A percentile compares a stretch with the other conserved stretches of the same genome.
Conservation (phyloP, 1,284 basidiomycete genomes). For the Trichosporon ovoides region DNA sequence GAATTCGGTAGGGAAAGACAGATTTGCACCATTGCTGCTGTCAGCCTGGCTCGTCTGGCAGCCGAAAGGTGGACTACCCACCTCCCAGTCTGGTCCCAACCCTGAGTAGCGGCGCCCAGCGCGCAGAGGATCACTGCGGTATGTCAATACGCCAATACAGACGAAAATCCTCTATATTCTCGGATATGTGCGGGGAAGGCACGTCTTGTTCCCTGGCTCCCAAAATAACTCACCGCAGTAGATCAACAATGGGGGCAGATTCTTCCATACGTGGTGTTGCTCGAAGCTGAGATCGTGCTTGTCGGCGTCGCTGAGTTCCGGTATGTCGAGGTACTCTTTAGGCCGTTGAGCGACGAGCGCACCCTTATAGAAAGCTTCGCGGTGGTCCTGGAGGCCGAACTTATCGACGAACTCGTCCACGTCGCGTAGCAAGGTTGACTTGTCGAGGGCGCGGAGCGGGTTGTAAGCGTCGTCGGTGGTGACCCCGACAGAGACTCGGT, state of each 20-base stretch:
- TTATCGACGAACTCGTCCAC: slow-evolving; percentile 8
- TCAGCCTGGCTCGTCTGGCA: slow-evolving; percentile 34
- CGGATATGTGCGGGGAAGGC: no score
- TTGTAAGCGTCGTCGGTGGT: slow-evolving; percentile 16
- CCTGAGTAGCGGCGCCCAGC: slow-evolving; percentile 38
- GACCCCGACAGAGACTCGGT: not conserved
- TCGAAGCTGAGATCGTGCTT: slow-evolving; percentile 53
- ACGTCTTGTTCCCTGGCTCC: no score
- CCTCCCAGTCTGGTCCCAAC: slow-evolving; percentile 44
- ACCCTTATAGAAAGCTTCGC: slow-evolving; percentile 54
- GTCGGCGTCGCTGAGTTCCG: slow-evolving; percentile 60
- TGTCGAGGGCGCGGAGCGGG: slow-evolving; percentile 22
- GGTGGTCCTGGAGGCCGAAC: slow-evolving; percentile 55
- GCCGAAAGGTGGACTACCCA: slow-evolving; percentile 28
- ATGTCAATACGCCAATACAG: not conserved
- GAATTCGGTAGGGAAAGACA: slow-evolving; percentile 63
- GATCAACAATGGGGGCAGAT: slow-evolving; percentile 52
- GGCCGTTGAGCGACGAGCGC: slow-evolving; percentile 61
- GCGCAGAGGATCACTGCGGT: slow-evolving; percentile 27
- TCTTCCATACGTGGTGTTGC: slow-evolving; percentile 58
- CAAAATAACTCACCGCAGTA: slow-evolving; percentile 16
- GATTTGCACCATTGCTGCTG: slow-evolving; percentile 54
- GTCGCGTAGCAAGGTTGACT: not conserved
- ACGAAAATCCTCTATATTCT: no score
- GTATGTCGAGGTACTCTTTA: slow-evolving; percentile 51